Evolutionary conservation across 768 basidiomycete species (phyloP).

Genomic region (Suillus discolor): DNA sequence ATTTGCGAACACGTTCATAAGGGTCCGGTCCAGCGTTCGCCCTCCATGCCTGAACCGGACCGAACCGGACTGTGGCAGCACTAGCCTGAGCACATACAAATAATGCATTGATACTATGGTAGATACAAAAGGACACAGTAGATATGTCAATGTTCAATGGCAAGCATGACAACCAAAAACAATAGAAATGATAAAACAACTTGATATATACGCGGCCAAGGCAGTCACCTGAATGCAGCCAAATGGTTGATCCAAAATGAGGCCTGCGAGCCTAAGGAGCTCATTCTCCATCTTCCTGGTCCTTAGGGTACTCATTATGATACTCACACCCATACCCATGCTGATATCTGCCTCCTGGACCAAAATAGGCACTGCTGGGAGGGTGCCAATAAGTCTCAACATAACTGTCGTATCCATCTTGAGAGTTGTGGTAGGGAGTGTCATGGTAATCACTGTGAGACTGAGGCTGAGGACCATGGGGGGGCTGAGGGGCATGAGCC

Average conservation of each 20-base stretch:
- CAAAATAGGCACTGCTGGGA: neutral
- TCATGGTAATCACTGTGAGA: neutral
- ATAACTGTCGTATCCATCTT: neutral
- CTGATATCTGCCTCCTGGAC: neutral
- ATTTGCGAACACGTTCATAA: too few relatives aligned
- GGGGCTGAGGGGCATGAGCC: neutral
- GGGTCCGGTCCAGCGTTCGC: too few relatives aligned
- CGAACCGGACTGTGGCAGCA: too few relatives aligned
- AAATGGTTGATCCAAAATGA: too few relatives aligned
- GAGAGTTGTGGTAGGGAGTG: neutral
- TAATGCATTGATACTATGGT: too few relatives aligned
- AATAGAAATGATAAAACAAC: conserved; percentile 8
- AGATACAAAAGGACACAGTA: too few relatives aligned
- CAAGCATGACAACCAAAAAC: too few relatives aligned
- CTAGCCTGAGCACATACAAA: too few relatives aligned
- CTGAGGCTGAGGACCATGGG: neutral
- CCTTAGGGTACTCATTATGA: neutral
- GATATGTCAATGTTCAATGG: too few relatives aligned
- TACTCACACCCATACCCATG: neutral
- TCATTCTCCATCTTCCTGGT: neutral
- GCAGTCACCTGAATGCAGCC: neutral
- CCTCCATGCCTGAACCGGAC: too few relatives aligned
- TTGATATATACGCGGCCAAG: neutral
- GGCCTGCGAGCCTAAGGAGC: neutral
- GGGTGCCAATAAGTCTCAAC: neutral